Conservation (phyloP, 2,329 filamentous ascomycete species). For the Teratosphaeria nubilosa region DNA sequence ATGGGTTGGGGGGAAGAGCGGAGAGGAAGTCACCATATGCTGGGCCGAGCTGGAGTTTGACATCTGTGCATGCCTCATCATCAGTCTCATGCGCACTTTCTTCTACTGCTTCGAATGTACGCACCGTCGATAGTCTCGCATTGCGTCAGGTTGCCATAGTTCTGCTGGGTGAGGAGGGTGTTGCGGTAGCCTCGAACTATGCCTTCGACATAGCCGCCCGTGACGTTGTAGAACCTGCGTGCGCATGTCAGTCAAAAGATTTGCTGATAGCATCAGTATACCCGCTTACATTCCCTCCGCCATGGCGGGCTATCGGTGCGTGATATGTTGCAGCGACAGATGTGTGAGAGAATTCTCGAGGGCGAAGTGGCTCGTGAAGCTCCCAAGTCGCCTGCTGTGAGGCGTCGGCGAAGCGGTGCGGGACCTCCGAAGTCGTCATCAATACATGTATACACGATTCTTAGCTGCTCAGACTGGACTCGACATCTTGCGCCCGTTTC, state of each 20-base stretch:
- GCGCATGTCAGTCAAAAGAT: not conserved
- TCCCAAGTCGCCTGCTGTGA: not conserved
- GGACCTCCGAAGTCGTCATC: not conserved
- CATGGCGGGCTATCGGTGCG: slow-evolving; percentile 23
- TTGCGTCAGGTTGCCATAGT: slow-evolving; percentile 93
- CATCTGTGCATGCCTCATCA: slow-evolving; percentile 48
- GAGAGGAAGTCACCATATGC: slow-evolving; percentile 96
- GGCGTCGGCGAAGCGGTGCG: not conserved
- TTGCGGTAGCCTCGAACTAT: slow-evolving; percentile 97
- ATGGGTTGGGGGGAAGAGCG: slow-evolving; percentile 87
- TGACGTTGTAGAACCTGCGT: slow-evolving; percentile 36
- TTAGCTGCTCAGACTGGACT: not conserved
- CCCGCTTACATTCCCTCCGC: slow-evolving; percentile 32
- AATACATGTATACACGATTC: not conserved
- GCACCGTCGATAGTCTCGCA: slow-evolving; percentile 94
- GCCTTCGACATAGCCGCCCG: slow-evolving; percentile 80
- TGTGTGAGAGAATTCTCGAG: not conserved
- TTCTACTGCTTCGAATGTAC: slow-evolving; percentile 15
- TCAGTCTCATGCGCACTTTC: not conserved
- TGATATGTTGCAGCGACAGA: not conserved
- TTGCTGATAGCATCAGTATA: not conserved
- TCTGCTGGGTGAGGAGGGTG: slow-evolving; percentile 74
- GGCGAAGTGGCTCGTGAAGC: not conserved
- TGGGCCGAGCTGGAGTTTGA: slow-evolving; percentile 93
- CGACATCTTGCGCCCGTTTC: too few species aligned